Conservation (phyloP, 176 grass and related monocot genomes). For the Oryza longistaminata region DNA sequence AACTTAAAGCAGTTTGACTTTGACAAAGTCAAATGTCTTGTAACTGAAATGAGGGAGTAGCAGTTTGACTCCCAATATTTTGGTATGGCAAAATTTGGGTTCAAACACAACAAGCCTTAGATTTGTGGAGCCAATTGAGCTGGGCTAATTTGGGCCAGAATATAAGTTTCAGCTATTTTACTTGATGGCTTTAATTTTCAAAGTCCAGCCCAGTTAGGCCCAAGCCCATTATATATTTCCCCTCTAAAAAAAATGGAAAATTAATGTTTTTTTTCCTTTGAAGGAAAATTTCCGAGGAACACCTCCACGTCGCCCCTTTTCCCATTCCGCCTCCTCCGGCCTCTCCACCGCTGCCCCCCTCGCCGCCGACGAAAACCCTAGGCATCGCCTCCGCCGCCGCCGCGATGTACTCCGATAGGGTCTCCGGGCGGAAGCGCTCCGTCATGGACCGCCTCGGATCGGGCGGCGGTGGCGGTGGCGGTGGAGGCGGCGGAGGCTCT, state of each 20-base stretch:
- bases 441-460: slow-evolving; percentile 60
- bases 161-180: no score
- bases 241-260: neutral
- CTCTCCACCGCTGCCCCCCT: slow-evolving; percentile 7
- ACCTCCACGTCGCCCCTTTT: neutral
- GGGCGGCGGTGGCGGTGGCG: neutral
- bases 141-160: no score
- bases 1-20: no score
- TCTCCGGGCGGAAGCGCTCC: slow-evolving; percentile 55
- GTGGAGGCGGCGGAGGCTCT: neutral
- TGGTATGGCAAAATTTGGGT: no score
- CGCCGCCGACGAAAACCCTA: slow-evolving; percentile 47
- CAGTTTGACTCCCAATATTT: no score
- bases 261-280: neutral
- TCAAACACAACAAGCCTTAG: no score
- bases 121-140: no score
- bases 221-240: neutral
- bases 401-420: slow-evolving; percentile 58
- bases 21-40: no score
- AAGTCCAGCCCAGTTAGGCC: neutral
- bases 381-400: neutral
- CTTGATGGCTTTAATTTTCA: no score
- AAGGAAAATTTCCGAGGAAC: neutral
- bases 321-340: neutral
- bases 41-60: no score